Percentiles rank a stretch among this genome's conserved stretches.
Conservation (phyloP, 768 basidiomycete genomes). For the Xerocomus spinulosus region DNA sequence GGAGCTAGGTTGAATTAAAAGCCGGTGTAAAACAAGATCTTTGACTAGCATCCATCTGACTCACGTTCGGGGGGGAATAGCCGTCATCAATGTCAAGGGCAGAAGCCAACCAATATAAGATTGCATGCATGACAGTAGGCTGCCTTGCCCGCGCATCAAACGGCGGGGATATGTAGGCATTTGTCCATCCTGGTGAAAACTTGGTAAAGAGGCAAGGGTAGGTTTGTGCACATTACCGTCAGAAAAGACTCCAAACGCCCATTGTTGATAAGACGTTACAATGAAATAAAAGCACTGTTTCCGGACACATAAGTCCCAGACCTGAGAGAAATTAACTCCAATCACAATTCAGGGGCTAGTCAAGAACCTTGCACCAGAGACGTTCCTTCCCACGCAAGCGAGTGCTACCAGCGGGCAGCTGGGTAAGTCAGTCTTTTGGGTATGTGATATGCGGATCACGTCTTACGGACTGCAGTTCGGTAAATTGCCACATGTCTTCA, state of each 20-base stretch:
- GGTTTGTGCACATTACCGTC: slow-evolving; percentile 33
- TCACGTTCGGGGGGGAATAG: slow-evolving; percentile 24
- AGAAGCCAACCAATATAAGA: slow-evolving; percentile 55
- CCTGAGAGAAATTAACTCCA: slow-evolving; percentile 17
- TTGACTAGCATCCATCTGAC: background rate
- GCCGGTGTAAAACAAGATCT: background rate
- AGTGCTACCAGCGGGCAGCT: slow-evolving; percentile 31
- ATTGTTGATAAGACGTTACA: slow-evolving; percentile 54
- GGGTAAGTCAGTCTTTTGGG: slow-evolving; percentile 1
- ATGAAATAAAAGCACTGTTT: slow-evolving; percentile 51
- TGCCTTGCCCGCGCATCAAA: slow-evolving; percentile 36
- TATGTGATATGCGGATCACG: background rate
- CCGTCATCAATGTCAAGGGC: slow-evolving; percentile 36
- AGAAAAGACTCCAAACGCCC: slow-evolving; percentile 62
- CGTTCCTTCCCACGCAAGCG: slow-evolving; percentile 48
- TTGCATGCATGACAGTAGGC: slow-evolving; percentile 49
- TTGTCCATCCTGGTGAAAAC: slow-evolving; percentile 43
- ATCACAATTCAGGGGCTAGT: background rate
- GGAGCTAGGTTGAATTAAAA: slow-evolving; percentile 15
- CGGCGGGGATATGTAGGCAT: slow-evolving; percentile 47
- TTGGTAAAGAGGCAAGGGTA: background rate
- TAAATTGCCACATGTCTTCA: slow-evolving; percentile 52
- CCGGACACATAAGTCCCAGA: slow-evolving; percentile 52
- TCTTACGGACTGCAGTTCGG: slow-evolving; percentile 34
- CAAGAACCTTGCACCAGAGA: slow-evolving; percentile 56